Percentiles rank a stretch among this genome's conserved stretches.
These are phyloP conservation scores for Funneliformis mosseae DNA, from an alignment of 192 early-diverging fungal species.

Conservation along the genomic window DNA sequence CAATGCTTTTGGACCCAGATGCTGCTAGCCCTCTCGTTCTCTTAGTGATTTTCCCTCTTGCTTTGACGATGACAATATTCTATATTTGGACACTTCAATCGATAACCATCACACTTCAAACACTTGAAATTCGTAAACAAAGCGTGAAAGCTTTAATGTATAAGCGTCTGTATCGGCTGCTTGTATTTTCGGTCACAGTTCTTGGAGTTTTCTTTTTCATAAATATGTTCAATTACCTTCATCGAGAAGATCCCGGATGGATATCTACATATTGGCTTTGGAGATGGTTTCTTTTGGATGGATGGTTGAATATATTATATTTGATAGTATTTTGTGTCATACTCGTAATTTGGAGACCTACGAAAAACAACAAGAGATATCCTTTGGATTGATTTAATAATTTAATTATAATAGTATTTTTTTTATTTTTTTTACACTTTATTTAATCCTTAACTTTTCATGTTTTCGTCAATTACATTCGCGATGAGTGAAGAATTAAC, in stretches of 20 bases:
- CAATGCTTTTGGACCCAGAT: slow-evolving; percentile 72
- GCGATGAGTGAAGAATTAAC: slow-evolving; percentile 31
- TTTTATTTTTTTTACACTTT: not conserved
- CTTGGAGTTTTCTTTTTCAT: slow-evolving; percentile 80
- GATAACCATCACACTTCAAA: slow-evolving; percentile 73
- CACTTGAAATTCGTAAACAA: slow-evolving; percentile 80
- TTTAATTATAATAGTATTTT: not conserved
- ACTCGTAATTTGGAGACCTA: slow-evolving; percentile 90
- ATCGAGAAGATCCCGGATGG: slow-evolving; percentile 65
- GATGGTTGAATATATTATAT: slow-evolving; percentile 90
- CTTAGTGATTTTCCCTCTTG: slow-evolving; percentile 83
- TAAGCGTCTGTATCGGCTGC: slow-evolving; percentile 74
- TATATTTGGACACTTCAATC: slow-evolving; percentile 93
- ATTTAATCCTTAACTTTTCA: not conserved
- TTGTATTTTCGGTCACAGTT: slow-evolving; percentile 74
- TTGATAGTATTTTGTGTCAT: slow-evolving; percentile 78
- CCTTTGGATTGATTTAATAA: slow-evolving; percentile 1
- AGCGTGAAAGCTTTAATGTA: slow-evolving; percentile 93
- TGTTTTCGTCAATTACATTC: slow-evolving; percentile 6
- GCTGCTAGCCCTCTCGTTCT: slow-evolving; percentile 69
- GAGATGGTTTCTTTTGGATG: slow-evolving; percentile 92
- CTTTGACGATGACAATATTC: slow-evolving; percentile 88
- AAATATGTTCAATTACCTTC: slow-evolving; percentile 77
- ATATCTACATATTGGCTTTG: slow-evolving; percentile 78
- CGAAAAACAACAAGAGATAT: slow-evolving; percentile 74